These are phyloP conservation scores for Psilocybe tampanensis DNA, from an alignment of 768 basidiomycete genomes.

Conservation along the genomic window DNA sequence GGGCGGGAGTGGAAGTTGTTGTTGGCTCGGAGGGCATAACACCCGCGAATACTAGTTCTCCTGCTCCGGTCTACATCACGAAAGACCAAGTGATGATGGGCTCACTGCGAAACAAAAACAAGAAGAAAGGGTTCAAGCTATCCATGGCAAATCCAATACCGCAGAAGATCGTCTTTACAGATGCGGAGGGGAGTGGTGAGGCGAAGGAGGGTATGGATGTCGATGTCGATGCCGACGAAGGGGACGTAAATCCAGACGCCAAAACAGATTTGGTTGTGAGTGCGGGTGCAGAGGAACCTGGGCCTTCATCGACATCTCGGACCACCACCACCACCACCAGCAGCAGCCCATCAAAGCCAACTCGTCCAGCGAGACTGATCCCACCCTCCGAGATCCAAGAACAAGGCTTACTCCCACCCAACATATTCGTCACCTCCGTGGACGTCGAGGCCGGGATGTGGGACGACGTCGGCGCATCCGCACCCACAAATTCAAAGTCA, in stretches of 20 bases:
- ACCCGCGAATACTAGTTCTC: not conserved
- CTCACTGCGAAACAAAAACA: constrained; percentile 73
- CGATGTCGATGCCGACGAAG: no score
- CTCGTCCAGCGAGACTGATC: constrained; percentile 37
- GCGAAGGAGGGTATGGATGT: not conserved
- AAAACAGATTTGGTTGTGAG: no score
- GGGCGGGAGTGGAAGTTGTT: no score
- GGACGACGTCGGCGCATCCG: constrained; percentile 10
- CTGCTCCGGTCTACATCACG: constrained; percentile 15
- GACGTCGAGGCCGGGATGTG: constrained; percentile 62
- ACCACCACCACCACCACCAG: not conserved
- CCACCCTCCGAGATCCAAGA: constrained; percentile 67
- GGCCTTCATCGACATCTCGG: no score
- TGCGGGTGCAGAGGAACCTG: no score
- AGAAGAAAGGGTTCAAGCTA: constrained; percentile 66
- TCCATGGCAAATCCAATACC: constrained; percentile 43
- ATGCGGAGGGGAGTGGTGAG: not conserved
- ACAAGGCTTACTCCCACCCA: constrained; percentile 51
- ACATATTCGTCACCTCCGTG: constrained; percentile 72
- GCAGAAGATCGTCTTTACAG: constrained; percentile 55
- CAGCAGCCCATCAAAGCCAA: not conserved
- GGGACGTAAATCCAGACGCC: no score
- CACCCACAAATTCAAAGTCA: not conserved
- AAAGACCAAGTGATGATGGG: constrained; percentile 43
- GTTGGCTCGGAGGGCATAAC: no score